A percentile compares a stretch with the other conserved stretches of the same genome.
Conservation (phyloP, 2,329 filamentous ascomycete species). For the Fusarium staphyleae region DNA sequence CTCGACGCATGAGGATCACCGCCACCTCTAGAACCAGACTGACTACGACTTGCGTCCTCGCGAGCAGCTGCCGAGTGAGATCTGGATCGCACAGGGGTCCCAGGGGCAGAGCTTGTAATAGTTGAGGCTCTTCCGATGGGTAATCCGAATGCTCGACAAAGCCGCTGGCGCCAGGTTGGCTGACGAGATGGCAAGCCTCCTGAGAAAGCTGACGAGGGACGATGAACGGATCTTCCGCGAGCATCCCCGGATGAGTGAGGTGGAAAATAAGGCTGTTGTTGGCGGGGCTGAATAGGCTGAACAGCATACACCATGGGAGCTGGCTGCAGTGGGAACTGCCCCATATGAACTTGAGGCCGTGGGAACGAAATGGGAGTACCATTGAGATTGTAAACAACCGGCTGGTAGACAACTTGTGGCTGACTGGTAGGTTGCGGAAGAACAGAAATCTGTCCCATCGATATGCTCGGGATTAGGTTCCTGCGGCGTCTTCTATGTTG, state of each 20-base stretch:
- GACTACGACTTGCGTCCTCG: neutral
- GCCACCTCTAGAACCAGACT: neutral
- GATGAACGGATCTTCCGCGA: neutral
- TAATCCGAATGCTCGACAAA: constrained; percentile 40
- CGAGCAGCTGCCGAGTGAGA: neutral
- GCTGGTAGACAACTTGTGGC: constrained; percentile 23
- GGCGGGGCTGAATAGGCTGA: neutral
- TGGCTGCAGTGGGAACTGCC: constrained; percentile 7
- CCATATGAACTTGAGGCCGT: constrained; percentile 1
- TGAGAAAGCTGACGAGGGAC: constrained; percentile 1
- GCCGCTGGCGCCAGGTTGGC: constrained; percentile 40
- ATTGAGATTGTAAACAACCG: constrained; percentile 21
- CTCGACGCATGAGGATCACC: neutral
- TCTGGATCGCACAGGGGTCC: constrained; percentile 11
- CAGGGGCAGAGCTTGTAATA: constrained; percentile 41
- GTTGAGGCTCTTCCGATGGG: constrained; percentile 48
- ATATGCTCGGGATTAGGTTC: neutral
- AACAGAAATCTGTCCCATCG: constrained; percentile 25
- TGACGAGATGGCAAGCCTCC: constrained; percentile 20
- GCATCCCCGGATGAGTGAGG: neutral
- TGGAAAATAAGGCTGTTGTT: neutral
- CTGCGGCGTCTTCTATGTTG: constrained; percentile 8
- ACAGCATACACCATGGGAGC: constrained; percentile 7
- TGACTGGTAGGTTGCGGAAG: constrained; percentile 22
- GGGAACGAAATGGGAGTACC: neutral